Evolutionary conservation across 768 basidiomycete species (phyloP), one percentile per base, ranked within the genome.

Genomic region (Lyophyllum decastes): DNA sequence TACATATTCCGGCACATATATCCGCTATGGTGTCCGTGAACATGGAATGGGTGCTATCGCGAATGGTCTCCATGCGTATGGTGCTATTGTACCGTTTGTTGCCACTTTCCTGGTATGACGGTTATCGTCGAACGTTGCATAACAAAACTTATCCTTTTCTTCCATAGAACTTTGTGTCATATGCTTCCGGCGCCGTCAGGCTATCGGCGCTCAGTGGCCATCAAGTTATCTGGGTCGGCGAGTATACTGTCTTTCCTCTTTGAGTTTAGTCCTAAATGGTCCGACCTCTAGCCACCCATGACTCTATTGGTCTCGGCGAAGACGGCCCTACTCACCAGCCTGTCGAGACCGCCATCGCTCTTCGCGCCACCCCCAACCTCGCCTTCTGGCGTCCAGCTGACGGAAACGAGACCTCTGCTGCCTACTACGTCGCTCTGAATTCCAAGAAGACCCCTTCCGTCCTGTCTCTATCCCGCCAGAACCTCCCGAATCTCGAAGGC

Each of bases 271-370:
- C 57, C 25, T 57, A 57, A 26, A 41, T 30, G 34, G 17, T 51
- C 44, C 16, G 26, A 19, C 38, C 57, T 24, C 48, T 55, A 90
- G 94, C 93, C 22, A 97, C 95, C 52, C 95, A 98, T 76, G 95
- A 97, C 72, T 94, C 91, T 44, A 95, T 96, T 67, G 92, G 94
- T 74, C 87, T 82, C 41, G 91, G 92, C 64, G 94, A 97, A 72
- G 95, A 97, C 64, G 95, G 95, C 25, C 95, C 95, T 49, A 98
- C 95, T 33, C 95, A 98, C 72, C 95, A 97, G 73, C 95, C 95
- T 52, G 80, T 97, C 49, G 95, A 97, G 77, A 94, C 92, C 27
- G 90, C 83, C 58, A 86, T 84, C 44, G 90, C 89, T 73, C 79
- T 97, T 72, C 91, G 95, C 63, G 90, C 95, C 12, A 85, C 86